phyloP scores from a whole-genome alignment of 805 yeast species.

The Candida glaebosa region DNA sequence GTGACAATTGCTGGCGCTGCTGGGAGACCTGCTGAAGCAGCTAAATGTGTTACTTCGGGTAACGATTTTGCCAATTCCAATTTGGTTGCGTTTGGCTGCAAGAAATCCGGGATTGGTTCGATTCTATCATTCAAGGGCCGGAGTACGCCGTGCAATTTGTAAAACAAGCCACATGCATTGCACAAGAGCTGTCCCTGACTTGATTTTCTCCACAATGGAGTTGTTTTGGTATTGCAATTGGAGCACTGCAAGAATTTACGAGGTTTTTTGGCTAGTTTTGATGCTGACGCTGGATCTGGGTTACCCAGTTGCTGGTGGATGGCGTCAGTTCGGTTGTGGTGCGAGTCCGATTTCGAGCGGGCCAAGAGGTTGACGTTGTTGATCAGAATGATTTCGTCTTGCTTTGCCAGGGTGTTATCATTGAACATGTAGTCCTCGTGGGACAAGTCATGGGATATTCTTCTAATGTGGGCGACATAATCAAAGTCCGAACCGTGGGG shows the following conservation, averaged over 20 bases:
- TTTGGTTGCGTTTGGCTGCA: background rate
- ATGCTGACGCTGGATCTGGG: background rate
- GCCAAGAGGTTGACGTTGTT: background rate
- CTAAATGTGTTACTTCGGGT: background rate
- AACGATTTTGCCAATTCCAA: background rate
- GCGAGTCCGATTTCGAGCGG: background rate
- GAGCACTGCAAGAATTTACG: constrained; percentile 33
- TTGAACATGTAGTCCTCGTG: background rate
- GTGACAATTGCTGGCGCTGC: background rate
- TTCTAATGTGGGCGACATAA: constrained; percentile 43
- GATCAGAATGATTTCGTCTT: background rate
- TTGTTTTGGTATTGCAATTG: constrained; percentile 42
- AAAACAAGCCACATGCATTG: constrained; percentile 45
- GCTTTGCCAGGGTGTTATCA: background rate
- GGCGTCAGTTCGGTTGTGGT: background rate
- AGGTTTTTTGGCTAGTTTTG: constrained; percentile 3
- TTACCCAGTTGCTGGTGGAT: constrained; percentile 2
- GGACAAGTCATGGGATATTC: constrained; percentile 30
- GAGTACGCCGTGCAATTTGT: constrained; percentile 43
- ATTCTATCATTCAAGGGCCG: constrained; percentile 31
- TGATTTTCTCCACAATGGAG: constrained; percentile 44
- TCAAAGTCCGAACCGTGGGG: constrained; percentile 36
- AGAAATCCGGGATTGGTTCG: background rate
- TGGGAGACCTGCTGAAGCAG: background rate
- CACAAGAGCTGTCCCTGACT: constrained; percentile 41